These are phyloP conservation scores for Eugenia klotzschiana DNA, from an alignment of 441 rosid genomes.

Conservation along the genomic window DNA sequence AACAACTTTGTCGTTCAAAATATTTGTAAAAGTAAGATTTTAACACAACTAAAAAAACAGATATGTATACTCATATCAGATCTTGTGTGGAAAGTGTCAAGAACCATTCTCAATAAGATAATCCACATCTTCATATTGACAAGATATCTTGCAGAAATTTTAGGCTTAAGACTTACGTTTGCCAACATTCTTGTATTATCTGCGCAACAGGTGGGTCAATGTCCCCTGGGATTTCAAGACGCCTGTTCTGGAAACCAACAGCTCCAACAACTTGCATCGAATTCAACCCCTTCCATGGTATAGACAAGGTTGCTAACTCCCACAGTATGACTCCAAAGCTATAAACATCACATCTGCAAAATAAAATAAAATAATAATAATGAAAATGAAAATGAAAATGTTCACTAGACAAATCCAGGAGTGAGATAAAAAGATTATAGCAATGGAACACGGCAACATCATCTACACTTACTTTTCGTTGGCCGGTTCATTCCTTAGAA, in stretches of 20 bases:
- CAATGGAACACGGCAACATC: background rate
- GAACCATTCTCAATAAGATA: background rate
- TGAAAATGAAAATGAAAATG: background rate
- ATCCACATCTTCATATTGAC: background rate
- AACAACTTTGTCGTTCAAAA: background rate
- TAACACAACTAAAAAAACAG: background rate
- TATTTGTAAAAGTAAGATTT: background rate
- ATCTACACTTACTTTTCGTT: constrained; percentile 69
- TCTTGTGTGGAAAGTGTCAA: background rate
- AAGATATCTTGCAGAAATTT: background rate
- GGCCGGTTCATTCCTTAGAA: constrained; percentile 92
- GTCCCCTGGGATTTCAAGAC: constrained; percentile 69
- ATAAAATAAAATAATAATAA: too few relatives aligned
- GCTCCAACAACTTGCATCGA: constrained; percentile 99
- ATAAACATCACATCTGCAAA: constrained; percentile 86
- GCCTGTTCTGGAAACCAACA: constrained; percentile 89
- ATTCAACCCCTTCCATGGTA: constrained; percentile 95
- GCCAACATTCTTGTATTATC: constrained; percentile 83
- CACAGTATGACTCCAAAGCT: constrained; percentile 97
- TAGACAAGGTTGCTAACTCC: constrained; percentile 64
- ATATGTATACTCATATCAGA: background rate
- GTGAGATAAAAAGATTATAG: background rate
- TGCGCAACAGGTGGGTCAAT: constrained; percentile 60
- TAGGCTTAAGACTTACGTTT: constrained; percentile 34
- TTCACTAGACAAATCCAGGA: background rate